Percentiles rank a stretch among this genome's conserved stretches.
Evolutionary conservation across 139 green algal genomes (phyloP).

Genomic region (Asterochloris erici): DNA sequence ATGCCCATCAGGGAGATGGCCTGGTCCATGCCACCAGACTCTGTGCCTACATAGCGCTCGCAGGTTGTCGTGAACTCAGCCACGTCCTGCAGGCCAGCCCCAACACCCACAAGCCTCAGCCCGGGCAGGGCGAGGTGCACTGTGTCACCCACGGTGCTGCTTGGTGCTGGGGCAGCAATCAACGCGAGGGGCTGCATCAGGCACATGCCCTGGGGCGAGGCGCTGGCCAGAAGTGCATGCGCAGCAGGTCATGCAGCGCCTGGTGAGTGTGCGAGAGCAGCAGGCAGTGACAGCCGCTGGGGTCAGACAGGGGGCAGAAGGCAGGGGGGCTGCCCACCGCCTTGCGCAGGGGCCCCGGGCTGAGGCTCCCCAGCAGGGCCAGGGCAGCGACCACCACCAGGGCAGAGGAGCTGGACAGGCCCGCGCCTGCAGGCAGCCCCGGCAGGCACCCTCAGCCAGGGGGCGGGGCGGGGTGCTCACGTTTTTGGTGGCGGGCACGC

Average conservation of each 20-base stretch:
- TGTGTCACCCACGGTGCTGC: neutral
- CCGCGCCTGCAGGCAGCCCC: conserved; percentile 27
- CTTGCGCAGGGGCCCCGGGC: neutral
- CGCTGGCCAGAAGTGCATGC: neutral
- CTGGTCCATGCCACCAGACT: conserved; percentile 97
- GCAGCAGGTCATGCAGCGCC: neutral
- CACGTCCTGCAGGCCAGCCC: conserved; percentile 52
- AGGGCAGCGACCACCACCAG: conserved; percentile 36
- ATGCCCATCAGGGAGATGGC: conserved; percentile 90
- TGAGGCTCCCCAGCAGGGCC: conserved; percentile 29
- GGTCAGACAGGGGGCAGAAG: neutral
- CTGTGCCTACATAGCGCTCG: conserved; percentile 78
- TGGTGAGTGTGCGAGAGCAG: neutral
- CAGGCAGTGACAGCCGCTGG: neutral
- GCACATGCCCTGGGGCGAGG: too few species aligned
- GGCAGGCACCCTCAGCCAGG: neutral
- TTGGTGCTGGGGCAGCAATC: neutral
- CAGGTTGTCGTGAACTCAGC: conserved; percentile 79
- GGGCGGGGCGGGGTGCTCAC: conserved; percentile 2
- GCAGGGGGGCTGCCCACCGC: neutral
- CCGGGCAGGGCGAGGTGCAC: neutral
- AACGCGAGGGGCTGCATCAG: neutral
- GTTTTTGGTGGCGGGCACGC: conserved; percentile 26
- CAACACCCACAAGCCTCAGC: neutral
- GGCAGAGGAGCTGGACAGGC: conserved; percentile 44